A percentile compares a stretch with the other conserved stretches of the same genome.
These are phyloP conservation scores for Sporisorium scitamineum DNA, from an alignment of 1,284 basidiomycete species.

Conservation along the genomic window DNA sequence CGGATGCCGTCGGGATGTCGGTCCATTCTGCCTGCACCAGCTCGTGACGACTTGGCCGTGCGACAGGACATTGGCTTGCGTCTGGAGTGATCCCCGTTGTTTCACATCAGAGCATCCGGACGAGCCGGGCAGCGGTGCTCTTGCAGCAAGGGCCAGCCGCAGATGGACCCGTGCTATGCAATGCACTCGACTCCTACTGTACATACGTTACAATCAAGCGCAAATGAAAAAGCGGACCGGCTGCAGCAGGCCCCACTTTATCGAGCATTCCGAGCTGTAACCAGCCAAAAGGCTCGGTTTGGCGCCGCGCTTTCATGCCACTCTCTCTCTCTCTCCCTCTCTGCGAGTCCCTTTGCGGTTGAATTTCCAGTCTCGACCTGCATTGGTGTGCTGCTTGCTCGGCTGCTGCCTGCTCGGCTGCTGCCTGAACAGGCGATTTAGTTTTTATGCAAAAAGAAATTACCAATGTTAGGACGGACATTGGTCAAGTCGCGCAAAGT, in stretches of 20 bases:
- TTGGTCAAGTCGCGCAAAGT: neutral
- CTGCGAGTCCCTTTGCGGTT: neutral
- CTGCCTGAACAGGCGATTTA: neutral
- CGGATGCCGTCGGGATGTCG: too few relatives aligned
- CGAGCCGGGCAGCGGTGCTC: neutral
- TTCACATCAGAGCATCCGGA: neutral
- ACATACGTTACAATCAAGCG: too few relatives aligned
- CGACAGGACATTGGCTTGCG: neutral
- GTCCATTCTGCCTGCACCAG: neutral
- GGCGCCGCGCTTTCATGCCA: constrained; percentile 7
- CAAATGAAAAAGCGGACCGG: neutral
- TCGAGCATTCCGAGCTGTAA: neutral
- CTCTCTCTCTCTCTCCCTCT: neutral
- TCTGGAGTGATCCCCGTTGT: neutral
- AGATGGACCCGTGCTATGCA: neutral
- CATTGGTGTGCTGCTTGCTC: neutral
- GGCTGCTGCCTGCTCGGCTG: neutral
- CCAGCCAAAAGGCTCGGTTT: neutral
- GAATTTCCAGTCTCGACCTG: neutral
- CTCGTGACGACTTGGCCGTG: neutral
- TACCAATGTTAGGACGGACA: neutral
- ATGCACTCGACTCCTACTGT: neutral
- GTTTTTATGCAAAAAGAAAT: neutral
- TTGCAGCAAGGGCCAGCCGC: neutral
- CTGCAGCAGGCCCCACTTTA: too few relatives aligned